Base-by-base conservation (phyloP, 257 asterid species). In the Solanum virginianum region DNA sequence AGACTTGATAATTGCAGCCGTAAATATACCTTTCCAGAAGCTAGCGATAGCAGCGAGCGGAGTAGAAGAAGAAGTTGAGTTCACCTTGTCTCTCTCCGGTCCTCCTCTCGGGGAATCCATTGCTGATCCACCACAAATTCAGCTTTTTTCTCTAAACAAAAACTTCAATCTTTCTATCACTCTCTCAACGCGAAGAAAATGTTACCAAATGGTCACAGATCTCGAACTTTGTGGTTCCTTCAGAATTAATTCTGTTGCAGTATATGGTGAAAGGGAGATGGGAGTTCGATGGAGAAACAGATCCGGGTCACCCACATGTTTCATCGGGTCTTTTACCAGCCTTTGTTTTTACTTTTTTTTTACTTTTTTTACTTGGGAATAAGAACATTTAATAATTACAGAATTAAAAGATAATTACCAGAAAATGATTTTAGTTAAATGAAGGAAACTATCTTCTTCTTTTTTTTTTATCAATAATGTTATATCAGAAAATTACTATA, bases 21-120 rank as follows among this genome's bases (percentile, higher is more conserved):
- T 15, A 72, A 49, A 47, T 47, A 32, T 85, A 96, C 98, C 99
- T 94, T 95, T 93, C 99, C 99, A 96, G 92, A 93, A 96, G 85
- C 91, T 90, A 87, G 97, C 92, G 47, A 94, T 94, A 74, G 98
- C 92, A 74, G 97, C 83, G 83, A 91, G 82, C 22, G 82, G 91
- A 39, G 98, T 97, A 83, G 97, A 86, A 65, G 97, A 89, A 47
- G 93, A 88, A 7, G 94, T 90, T 12, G 94, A 82, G 88, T 87
- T 94, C 65, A 92, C 88, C 74, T 92, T 95, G 51, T 96, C 98
- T 81, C 98, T 91, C 80, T 96, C 98, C 79, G 93, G 88, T 88
- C 93, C 94, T 85, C 97, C 98, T 84, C 91, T 49, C 45, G 82
- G 82, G 45, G 82, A 79, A 79, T 79, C 82, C 82, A 79, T 79